Evolutionary conservation across 1,284 basidiomycete genomes (phyloP), one percentile per base, ranked within the genome.

Genomic region (Pisolithus thermaeus): DNA sequence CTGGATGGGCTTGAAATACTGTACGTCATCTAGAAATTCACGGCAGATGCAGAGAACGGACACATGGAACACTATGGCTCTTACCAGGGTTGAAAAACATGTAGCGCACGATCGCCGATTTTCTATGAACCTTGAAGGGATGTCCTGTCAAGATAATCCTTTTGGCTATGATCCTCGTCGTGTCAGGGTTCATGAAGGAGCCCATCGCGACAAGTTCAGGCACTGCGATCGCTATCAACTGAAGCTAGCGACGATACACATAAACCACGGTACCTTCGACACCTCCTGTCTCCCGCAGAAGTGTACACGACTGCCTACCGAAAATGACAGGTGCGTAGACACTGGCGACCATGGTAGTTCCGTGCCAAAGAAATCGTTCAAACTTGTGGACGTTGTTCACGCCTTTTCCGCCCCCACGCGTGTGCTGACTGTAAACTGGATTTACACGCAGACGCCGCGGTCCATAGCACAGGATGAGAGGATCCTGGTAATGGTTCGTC

Each of bases 321-420:
- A 97, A 97, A 4, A 84, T 79, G 37, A 96, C 84, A 0, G 96
- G 94, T 3, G 87, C 92, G 64, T 92, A 98, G 1, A 87, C 81
- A 3, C 92, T 96, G 1, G 87, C 92, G 18, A 97, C 87, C 47
- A 77, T 80, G 1, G 92, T 92, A 32, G 75, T 72, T 2, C 91
- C 88, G 59, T 90, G 92, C 38, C 89, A 82, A 25, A 99, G 74
- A 72, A 86, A 99, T n/a, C 90, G 81, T 69, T 98, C 93, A 53
- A 91, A 97, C 65, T 97, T 99, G 78, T 99, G 95, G 1, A 97
- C 93, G 59, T 98, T 97, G 75, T 99, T 99, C 39, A 84, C 76
- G 7, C 93, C 92, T 64, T 88, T 91, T 6, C 89, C 90, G 7
- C 93, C 92, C 9, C 92, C 92, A 20, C 87, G 83, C 4, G 89